Percentiles rank a stretch among this genome's conserved stretches.
phyloP scores from a whole-genome alignment of 352 stramenopile species.

The Phytopythium delawarense region DNA sequence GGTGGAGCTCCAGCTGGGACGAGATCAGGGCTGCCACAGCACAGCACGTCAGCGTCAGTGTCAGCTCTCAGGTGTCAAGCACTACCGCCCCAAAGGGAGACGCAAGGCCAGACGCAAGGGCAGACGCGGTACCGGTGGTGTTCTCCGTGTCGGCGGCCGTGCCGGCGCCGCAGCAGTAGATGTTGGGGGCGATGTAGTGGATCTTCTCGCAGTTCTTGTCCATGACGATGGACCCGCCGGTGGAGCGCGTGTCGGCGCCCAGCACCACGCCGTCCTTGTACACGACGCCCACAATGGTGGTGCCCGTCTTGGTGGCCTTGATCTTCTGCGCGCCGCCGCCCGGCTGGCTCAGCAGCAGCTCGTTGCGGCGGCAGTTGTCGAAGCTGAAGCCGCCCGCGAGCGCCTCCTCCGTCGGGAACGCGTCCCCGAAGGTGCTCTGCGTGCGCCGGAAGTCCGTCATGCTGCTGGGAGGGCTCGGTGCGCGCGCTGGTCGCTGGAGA shows the following conservation, averaged over 20 bases:
- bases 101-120: neutral
- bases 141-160: slow-evolving; percentile 98
- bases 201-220: slow-evolving; percentile 99
- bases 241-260: slow-evolving; percentile 97
- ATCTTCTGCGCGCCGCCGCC: slow-evolving; percentile 48
- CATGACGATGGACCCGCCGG: slow-evolving; percentile 92
- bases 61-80: neutral
- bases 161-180: slow-evolving; percentile 98
- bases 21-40: slow-evolving; percentile 46
- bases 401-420: slow-evolving; percentile 50
- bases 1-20: slow-evolving; percentile 94
- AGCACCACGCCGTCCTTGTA: slow-evolving; percentile 91
- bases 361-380: slow-evolving; percentile 92
- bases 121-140: slow-evolving; percentile 41
- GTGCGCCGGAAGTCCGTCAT: slow-evolving; percentile 86
- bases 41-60: neutral
- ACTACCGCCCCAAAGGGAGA: too few species aligned
- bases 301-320: slow-evolving; percentile 94
- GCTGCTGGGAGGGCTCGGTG: neutral
- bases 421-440: slow-evolving; percentile 73
- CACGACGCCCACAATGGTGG: slow-evolving; percentile 19
- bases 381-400: slow-evolving; percentile 89
- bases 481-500: slow-evolving; percentile 11
- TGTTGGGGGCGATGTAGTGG: slow-evolving; percentile 99
- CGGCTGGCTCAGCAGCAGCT: slow-evolving; percentile 64